Evolutionary conservation across 371 early-diverging fungal species (phyloP), one percentile per base, ranked within the genome.

Genomic region (Batkoa obscura): DNA sequence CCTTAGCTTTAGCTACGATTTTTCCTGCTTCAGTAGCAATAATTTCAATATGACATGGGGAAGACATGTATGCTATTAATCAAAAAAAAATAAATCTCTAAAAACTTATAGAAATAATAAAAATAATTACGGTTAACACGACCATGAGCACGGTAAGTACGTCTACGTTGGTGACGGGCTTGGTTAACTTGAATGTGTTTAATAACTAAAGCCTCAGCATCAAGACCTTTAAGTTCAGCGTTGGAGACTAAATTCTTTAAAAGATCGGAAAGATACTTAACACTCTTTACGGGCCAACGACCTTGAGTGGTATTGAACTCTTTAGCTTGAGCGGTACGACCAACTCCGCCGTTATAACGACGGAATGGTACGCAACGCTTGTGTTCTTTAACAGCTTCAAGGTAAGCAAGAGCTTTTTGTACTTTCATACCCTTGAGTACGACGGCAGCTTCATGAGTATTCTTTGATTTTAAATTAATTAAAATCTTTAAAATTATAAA

Each of bases 71-170:
- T 59, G 97, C 49, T 59, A 53, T 23, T 23, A 23, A 23, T 23
- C 23, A 23, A 23, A 23, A 23, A 23, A 23, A 23, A 35, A 17
- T 41, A 33, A 36, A 17, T 13, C 31, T 10, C 9, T 46, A 31
- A 39, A 49, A 58, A n/a, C 0, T 46, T 2, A 32, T 33, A 23
- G 23, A 23, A 23, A 50, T 35, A 43, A 0, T 23, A 42, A 9
- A 36, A 45, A n/a, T 6, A 70, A 66, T 59, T 64, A 73, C 72
- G 70, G 70, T 80, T 85, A 65, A 94, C 90, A 73, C 99, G 84
- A 78, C 99, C 99, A 82, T 97, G 96, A 64, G 99, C 99, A 76
- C 98, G 87, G 86, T 87, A 94, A 50, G 90, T 93, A 72, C 98
- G 81, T 69, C 98, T 88, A 66, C 95, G 90, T 72, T 90, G 90